Evolutionary conservation across 257 asterid genomes (phyloP).

Genomic region (Penstemon barbatus): DNA sequence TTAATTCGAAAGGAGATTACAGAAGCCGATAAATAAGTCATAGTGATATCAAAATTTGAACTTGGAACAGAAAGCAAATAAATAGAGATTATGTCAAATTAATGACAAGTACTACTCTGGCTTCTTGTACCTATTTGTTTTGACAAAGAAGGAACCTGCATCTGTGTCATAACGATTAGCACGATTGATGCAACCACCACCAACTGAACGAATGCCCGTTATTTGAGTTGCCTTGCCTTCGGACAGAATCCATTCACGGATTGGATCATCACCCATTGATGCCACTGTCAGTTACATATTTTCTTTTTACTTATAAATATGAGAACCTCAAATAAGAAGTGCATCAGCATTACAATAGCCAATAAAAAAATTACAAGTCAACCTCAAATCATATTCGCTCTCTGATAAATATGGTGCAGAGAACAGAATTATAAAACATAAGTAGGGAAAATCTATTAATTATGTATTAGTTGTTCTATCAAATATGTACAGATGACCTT

Average conservation of each 20-base stretch:
- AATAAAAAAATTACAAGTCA: background rate
- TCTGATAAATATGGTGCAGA: background rate
- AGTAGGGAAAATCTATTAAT: no score
- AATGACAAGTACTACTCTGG: background rate
- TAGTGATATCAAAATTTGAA: background rate
- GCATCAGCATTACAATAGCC: background rate
- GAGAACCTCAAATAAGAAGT: conserved; percentile 9
- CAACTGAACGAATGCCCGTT: conserved; percentile 71
- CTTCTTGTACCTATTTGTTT: conserved; percentile 68
- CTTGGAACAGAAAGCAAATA: background rate
- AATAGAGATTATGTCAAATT: background rate
- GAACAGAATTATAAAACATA: no score
- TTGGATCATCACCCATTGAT: conserved; percentile 75
- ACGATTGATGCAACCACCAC: conserved; percentile 90
- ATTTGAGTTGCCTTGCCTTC: conserved; percentile 89
- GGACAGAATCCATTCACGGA: conserved; percentile 83
- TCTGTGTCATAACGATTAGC: conserved; percentile 85
- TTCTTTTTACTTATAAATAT: background rate
- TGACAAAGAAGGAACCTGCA: conserved; percentile 83
- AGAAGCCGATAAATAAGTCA: background rate
- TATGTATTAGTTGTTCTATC: no score
- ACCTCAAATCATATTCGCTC: conserved; percentile 4
- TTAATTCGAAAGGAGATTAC: no score
- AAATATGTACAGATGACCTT: no score
- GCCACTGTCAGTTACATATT: conserved; percentile 49